Percentiles rank a stretch among this genome's conserved stretches.
These are phyloP conservation scores for Fragilaria radians DNA, from an alignment of 108 stramenopile genomes.

Conservation along the genomic window DNA sequence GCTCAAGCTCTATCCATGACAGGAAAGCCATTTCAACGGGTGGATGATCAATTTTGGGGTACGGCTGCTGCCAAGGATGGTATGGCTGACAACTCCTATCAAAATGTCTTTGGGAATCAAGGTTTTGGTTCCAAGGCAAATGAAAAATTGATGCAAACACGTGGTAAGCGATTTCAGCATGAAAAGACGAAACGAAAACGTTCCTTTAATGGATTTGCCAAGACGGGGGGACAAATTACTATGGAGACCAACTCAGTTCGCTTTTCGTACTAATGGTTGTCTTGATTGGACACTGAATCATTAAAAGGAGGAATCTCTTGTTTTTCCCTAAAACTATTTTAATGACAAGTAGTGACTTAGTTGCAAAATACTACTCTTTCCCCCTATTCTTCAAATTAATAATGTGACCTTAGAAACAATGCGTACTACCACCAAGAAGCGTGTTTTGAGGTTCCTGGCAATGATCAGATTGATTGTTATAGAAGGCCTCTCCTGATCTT, in stretches of 20 bases:
- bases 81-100: constrained; percentile 91
- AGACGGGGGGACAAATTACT: constrained; percentile 68
- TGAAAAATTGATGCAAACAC: constrained; percentile 86
- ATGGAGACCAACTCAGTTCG: constrained; percentile 72
- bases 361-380: too few relatives aligned
- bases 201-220: constrained; percentile 80
- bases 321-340: too few relatives aligned
- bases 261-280: constrained; percentile 17
- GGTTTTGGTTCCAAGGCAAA: constrained; percentile 95
- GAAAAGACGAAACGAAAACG: constrained; percentile 99
- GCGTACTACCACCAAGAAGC: too few relatives aligned
- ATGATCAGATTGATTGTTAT: too few relatives aligned
- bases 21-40: constrained; percentile 93
- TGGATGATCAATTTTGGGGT: constrained; percentile 91
- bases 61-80: constrained; percentile 82
- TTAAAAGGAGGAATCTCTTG: too few relatives aligned
- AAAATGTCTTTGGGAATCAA: constrained; percentile 86
- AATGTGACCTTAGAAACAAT: too few relatives aligned
- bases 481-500: too few relatives aligned
- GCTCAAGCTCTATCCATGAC: constrained; percentile 64
- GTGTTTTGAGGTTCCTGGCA: too few relatives aligned
- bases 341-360: too few relatives aligned
- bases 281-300: too few relatives aligned
- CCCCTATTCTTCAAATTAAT: too few relatives aligned
- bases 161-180: constrained; percentile 97